Base-by-base conservation (phyloP, 176 grass and related monocot species). In the Paspalum vaginatum region DNA sequence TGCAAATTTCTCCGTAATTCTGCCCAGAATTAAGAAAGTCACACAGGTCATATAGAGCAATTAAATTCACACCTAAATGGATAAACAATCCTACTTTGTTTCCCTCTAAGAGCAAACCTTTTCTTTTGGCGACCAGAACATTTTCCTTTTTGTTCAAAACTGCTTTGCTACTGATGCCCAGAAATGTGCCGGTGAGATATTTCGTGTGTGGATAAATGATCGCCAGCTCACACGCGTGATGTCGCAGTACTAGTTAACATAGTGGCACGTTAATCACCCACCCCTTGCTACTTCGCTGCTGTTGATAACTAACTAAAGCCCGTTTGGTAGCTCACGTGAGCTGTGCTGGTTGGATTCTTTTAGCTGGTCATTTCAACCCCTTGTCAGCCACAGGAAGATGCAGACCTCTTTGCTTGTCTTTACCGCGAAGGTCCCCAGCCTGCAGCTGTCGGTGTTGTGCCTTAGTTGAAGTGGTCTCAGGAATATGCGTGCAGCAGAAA, bases 401-500 rank as follows among this genome's bases (percentile, higher is more conserved):
- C 44, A 56, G 47, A 8, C 49, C 5, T 25, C 26, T 46, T 88
- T 84, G 86, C 75, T 79, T 88, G 75, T 45, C 86, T 64, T 84
- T 13, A 52, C 75, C 44, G 86, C 37, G 45, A 80, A 69, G 53
- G 54, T 42, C 65, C 74, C 40, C 60, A 57, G 20, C 16, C 72
- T 27, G 72, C 43, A 39, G 9, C 58, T 78, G 58, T 49, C 79
- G 24, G 46, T 61, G 65, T 67, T 54, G 43, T 48, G 72, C 13
- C 46, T 71, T 10, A 20, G 4, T 53, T 37, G 5, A 22, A 53
- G 61, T 51, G 68, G 68, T 65, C 21, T 17, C 9, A 38, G 45
- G 81, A 88, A 88, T 75, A 79, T 88, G 42, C 86, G 73, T 71
- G 68, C 11, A 50, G 9, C 53, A 79, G 24, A n/a, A 72, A 57